Evolutionary conservation across 768 basidiomycete species (phyloP).

Genomic region (Lentinula detonsa): DNA sequence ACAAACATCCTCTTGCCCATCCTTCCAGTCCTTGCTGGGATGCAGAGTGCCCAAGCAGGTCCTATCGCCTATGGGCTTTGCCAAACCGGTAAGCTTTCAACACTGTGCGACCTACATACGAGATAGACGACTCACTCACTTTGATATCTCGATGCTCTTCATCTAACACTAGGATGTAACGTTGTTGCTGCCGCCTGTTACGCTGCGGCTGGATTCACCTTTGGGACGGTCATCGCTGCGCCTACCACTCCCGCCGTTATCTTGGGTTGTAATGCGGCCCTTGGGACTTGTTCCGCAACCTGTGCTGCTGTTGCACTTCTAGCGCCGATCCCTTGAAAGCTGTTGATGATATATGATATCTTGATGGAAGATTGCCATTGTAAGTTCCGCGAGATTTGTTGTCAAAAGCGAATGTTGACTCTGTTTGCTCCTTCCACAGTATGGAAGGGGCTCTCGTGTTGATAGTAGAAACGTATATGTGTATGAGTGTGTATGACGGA

Average conservation of each 20-base stretch:
- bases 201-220: constrained; percentile 29
- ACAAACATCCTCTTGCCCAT: background rate
- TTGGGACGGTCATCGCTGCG: constrained; percentile 33
- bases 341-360: background rate
- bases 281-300: constrained; percentile 12
- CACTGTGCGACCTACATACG: background rate
- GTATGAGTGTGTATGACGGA: too few species aligned
- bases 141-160: background rate
- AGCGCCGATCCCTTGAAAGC: constrained; percentile 6
- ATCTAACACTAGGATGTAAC: constrained; percentile 22
- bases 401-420: too few species aligned
- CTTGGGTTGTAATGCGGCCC: constrained; percentile 31
- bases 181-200: constrained; percentile 33
- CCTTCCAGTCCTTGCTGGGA: background rate
- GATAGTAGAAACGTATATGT: too few species aligned
- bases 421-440: too few species aligned
- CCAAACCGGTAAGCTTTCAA: constrained; percentile 29
- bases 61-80: constrained; percentile 29
- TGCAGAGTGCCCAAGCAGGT: constrained; percentile 15
- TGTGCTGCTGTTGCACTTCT: constrained; percentile 9
- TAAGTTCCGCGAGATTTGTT: background rate
- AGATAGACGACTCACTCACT: background rate
- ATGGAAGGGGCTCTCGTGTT: too few species aligned
- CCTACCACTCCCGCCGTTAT: constrained; percentile 26
- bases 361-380: background rate